Evolutionary conservation across 768 basidiomycete species (phyloP).

Genomic region (Hygrophoropsis aurantiaca): DNA sequence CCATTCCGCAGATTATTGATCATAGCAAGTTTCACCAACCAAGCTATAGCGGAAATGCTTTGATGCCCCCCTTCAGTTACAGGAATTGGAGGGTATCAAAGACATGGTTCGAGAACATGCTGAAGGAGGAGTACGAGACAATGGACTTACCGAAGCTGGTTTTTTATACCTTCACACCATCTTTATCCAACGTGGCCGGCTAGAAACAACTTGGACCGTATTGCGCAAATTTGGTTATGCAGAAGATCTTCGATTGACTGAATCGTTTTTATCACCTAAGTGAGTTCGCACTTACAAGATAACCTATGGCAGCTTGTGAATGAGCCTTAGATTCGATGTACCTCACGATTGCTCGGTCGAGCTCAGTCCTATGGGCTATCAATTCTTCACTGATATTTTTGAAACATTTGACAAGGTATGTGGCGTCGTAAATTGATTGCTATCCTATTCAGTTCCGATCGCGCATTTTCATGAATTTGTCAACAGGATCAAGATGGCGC

Average conservation of each 20-base stretch:
- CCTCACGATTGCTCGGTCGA: slow-evolving; percentile 94
- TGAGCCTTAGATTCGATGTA: slow-evolving; percentile 76
- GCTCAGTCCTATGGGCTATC: slow-evolving; percentile 89
- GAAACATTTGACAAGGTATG: slow-evolving; percentile 89
- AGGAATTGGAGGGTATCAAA: slow-evolving; percentile 96
- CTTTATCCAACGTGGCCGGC: slow-evolving; percentile 92
- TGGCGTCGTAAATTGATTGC: too few relatives aligned
- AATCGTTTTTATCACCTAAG: slow-evolving; percentile 88
- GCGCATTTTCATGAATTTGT: slow-evolving; percentile 5
- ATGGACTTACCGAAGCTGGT: slow-evolving; percentile 87
- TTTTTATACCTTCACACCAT: slow-evolving; percentile 94
- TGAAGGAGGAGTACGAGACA: slow-evolving; percentile 69
- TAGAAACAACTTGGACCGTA: slow-evolving; percentile 98
- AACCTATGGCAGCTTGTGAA: slow-evolving; percentile 11
- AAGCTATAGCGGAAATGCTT: slow-evolving; percentile 84
- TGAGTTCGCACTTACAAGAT: slow-evolving; percentile 37
- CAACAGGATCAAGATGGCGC: slow-evolving; percentile 92
- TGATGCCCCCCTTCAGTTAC: slow-evolving; percentile 84
- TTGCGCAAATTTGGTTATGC: slow-evolving; percentile 94
- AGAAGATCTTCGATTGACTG: slow-evolving; percentile 87
- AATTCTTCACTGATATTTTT: slow-evolving; percentile 96
- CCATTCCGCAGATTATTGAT: not conserved
- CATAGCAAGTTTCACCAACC: slow-evolving; percentile 5
- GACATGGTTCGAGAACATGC: slow-evolving; percentile 85
- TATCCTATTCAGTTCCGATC: not conserved